Base-by-base conservation (phyloP, 225 moss, liverwort and hornwort species). In the Pseudisothecium myosuroides region DNA sequence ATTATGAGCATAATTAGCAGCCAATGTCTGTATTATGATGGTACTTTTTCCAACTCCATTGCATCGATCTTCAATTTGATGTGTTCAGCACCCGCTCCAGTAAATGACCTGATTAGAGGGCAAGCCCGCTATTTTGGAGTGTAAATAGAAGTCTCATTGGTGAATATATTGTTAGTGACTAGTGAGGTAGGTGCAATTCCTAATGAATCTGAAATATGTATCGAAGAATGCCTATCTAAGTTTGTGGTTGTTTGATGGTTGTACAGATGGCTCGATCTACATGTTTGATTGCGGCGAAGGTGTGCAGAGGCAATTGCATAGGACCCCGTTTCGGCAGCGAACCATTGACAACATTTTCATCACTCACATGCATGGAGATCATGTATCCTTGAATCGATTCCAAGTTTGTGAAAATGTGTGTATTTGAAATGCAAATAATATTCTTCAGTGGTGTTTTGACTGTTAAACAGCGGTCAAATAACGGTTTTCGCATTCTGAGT, bases 331-430 rank as follows among this genome's bases (percentile, higher is more conserved):
- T 89, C 97, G 97, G 84, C 96, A 96, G 83, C 93, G 95, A 87
- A 95, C 91, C 59, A 96, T 98, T 43, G 94, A 94, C 91, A 96
- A 89, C 88, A 96, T 98, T 47, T 98, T 98, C 84, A 95, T 98
- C n/a, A 97, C 98, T 71, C 97, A 98, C 88, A 97, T 98, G 98
- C 98, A 98, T 90, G 97, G 98, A 82, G 98, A 98, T 86, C 98
- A 98, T 96, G 97, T 98, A 98, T 98, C 97, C 97, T 95, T 89
- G 84, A 88, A 76, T 47, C 43, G 43, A 88, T 89, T 84, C 31
- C 81, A 80, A 79, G 74, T 43, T 87, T 90, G 49, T 74, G 77
- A 52, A 80, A 27, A 22, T 76, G 59, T 86, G 43, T 65, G 69
- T 90, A 79, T 74, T 63, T 64, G 72, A 52, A 56, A 50, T 79